Conservation (phyloP, 2,329 filamentous ascomycete species). For the Polychaeton citri region DNA sequence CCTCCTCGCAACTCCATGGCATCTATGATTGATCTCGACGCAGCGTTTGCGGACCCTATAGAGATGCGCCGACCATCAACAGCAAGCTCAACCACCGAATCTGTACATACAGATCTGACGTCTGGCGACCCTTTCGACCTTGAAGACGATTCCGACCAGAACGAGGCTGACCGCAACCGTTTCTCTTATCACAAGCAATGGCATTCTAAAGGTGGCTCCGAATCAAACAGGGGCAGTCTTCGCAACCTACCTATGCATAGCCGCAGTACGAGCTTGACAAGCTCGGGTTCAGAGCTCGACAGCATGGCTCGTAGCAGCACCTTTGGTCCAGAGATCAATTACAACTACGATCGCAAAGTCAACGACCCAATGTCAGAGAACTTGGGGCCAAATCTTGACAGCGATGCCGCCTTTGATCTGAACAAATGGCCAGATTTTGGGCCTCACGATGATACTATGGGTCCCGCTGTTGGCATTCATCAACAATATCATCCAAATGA, state of each 20-base stretch:
- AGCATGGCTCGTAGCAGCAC: slow-evolving; percentile 5
- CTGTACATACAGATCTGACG: slow-evolving; percentile 25
- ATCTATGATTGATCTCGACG: slow-evolving; percentile 34
- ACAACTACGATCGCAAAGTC: slow-evolving; percentile 6
- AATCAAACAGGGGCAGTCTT: slow-evolving; percentile 12
- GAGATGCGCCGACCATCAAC: slow-evolving; percentile 30
- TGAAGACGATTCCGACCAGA: slow-evolving; percentile 25
- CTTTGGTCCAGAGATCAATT: slow-evolving; percentile 8
- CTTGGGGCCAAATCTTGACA: not conserved
- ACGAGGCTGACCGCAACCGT: slow-evolving; percentile 16
- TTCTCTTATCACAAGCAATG: slow-evolving; percentile 24
- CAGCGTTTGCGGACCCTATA: slow-evolving; percentile 22
- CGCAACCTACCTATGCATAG: slow-evolving; percentile 19
- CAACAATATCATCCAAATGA: not conserved
- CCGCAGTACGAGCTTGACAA: slow-evolving; percentile 19
- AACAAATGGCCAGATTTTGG: slow-evolving; percentile 11
- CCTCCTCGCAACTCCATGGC: slow-evolving; percentile 21
- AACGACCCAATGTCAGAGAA: not conserved
- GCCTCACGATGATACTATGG: slow-evolving; percentile 6
- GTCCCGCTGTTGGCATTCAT: not conserved
- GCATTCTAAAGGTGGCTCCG: slow-evolving; percentile 19
- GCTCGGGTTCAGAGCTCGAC: slow-evolving; percentile 16
- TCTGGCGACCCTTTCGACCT: slow-evolving; percentile 37
- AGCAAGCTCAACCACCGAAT: slow-evolving; percentile 23
- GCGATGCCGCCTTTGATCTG: slow-evolving; percentile 1